Percentiles rank a stretch among this genome's conserved stretches.
Evolutionary conservation across 257 asterid genomes (phyloP).

Genomic region (Henckelia pumila): DNA sequence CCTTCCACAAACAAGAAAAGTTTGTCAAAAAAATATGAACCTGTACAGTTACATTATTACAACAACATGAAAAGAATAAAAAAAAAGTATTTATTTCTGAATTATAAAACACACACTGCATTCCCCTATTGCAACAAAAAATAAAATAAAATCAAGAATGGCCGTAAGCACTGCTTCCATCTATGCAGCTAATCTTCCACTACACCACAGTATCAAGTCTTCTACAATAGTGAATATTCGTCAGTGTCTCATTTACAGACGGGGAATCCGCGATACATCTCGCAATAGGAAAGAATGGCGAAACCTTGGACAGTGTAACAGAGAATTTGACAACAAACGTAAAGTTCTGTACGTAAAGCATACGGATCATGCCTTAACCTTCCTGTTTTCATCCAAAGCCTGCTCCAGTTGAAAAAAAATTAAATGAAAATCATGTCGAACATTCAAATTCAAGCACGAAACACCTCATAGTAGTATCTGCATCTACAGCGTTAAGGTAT

Average conservation of each 20-base stretch:
- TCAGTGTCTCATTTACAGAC: background rate
- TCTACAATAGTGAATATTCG: background rate
- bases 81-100: constrained; percentile 31
- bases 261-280: background rate
- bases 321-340: background rate
- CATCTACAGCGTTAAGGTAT: background rate
- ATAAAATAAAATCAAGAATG: constrained; percentile 56
- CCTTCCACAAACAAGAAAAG: background rate
- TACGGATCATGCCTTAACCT: constrained; percentile 52
- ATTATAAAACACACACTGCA: constrained; percentile 37
- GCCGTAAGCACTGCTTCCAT: constrained; percentile 40
- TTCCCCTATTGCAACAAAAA: constrained; percentile 38
- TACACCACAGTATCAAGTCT: background rate
- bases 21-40: constrained; percentile 22
- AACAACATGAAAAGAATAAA: constrained; percentile 17
- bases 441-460: background rate
- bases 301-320: background rate
- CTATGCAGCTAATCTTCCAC: background rate
- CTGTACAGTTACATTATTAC: constrained; percentile 37
- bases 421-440: background rate
- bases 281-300: background rate
- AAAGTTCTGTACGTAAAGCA: background rate
- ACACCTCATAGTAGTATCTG: too few relatives aligned
- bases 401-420: constrained; percentile 29
- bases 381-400: constrained; percentile 89